phyloP scores from a whole-genome alignment of 768 basidiomycete genomes.

The Lactarius sp. region DNA sequence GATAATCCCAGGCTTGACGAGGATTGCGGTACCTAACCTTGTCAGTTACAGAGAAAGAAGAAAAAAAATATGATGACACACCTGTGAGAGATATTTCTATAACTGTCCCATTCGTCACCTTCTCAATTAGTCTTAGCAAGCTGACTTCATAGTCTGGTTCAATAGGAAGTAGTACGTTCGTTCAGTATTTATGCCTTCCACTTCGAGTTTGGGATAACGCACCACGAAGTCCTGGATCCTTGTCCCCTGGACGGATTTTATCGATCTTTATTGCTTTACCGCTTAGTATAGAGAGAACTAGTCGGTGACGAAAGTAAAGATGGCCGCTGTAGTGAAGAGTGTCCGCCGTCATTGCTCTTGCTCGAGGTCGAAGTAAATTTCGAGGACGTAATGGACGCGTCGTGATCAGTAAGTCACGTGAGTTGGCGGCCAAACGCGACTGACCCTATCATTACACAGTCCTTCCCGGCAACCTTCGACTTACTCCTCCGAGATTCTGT shows the following conservation, averaged over 20 bases:
- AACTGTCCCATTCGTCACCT: constrained; percentile 87
- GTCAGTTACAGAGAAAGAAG: constrained; percentile 3
- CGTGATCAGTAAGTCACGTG: constrained; percentile 10
- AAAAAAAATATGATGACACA: constrained; percentile 31
- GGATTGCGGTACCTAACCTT: constrained; percentile 73
- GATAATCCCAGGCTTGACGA: constrained; percentile 90
- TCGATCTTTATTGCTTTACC: constrained; percentile 82
- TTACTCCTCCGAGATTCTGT: neutral
- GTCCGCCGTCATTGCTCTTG: neutral
- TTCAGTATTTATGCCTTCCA: neutral
- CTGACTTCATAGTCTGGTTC: constrained; percentile 85
- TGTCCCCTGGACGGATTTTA: constrained; percentile 85
- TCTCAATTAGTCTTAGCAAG: constrained; percentile 80
- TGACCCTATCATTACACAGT: too few relatives aligned
- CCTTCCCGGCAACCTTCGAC: neutral
- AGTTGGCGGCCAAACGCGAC: neutral
- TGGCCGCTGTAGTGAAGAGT: constrained; percentile 69
- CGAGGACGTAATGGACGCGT: constrained; percentile 17
- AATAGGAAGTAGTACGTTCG: neutral
- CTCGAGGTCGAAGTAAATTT: neutral
- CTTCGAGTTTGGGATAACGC: constrained; percentile 18
- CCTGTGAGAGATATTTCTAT: constrained; percentile 97
- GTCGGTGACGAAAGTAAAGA: constrained; percentile 73
- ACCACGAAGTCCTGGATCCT: constrained; percentile 94
- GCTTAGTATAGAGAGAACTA: constrained; percentile 86